Percentiles rank a stretch among this genome's conserved stretches.
Conservation (phyloP, 176 grass and related monocot species). For the Eleusine indica region DNA sequence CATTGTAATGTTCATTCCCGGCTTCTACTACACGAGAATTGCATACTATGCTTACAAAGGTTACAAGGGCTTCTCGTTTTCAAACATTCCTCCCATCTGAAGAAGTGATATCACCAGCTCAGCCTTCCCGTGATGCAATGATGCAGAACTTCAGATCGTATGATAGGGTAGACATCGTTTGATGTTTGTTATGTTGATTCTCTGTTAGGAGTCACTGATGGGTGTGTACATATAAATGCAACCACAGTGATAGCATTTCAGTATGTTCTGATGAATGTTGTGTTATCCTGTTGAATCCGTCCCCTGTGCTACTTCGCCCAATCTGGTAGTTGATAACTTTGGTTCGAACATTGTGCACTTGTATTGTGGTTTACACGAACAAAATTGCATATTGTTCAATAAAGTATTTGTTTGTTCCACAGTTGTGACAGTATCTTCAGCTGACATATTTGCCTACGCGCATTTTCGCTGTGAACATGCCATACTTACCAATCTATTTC, state of each 20-base stretch:
- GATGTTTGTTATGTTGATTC: not conserved
- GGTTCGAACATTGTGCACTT: not conserved
- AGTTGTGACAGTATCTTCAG: too few relatives aligned
- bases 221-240: conserved; percentile 58
- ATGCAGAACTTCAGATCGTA: not conserved
- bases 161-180: conserved; percentile 24
- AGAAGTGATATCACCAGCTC: not conserved
- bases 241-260: conserved; percentile 26
- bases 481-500: too few relatives aligned
- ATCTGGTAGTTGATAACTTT: not conserved
- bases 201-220: conserved; percentile 9
- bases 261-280: conserved; percentile 36
- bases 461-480: too few relatives aligned
- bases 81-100: conserved; percentile 85
- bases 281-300: not conserved
- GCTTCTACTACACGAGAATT: conserved; percentile 96
- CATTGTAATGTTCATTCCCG: conserved; percentile 90
- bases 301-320: not conserved
- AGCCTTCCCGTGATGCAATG: not conserved
- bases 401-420: too few relatives aligned
- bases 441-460: too few relatives aligned
- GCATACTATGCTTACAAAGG: conserved; percentile 95
- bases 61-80: conserved; percentile 94
- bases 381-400: too few relatives aligned
- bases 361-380: not conserved